phyloP scores from a whole-genome alignment of 2,329 filamentous ascomycete genomes.

The Alternaria infectoria region DNA sequence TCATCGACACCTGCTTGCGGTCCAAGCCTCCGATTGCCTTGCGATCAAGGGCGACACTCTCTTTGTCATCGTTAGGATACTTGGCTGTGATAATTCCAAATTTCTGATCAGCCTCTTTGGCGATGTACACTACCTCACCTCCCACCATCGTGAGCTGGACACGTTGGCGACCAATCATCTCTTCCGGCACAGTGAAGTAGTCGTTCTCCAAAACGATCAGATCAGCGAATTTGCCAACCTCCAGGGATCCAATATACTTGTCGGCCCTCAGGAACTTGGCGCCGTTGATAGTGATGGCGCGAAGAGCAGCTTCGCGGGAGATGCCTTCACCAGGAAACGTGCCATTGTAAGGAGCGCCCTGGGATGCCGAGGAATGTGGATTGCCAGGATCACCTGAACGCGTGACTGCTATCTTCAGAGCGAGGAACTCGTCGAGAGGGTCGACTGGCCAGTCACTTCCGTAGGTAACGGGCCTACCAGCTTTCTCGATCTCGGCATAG shows the following conservation, averaged over 20 bases:
- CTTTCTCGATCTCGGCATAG: constrained; percentile 6
- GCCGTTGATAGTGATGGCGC: constrained; percentile 3
- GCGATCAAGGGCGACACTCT: not conserved
- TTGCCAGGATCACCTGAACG: not conserved
- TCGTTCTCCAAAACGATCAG: constrained; percentile 1
- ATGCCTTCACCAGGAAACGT: constrained; percentile 4
- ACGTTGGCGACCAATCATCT: not conserved
- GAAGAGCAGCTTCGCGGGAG: not conserved
- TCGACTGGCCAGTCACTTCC: constrained; percentile 8
- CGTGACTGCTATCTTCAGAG: constrained; percentile 6
- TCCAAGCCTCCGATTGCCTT: constrained; percentile 6
- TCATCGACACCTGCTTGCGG: not conserved
- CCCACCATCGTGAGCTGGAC: constrained; percentile 1
- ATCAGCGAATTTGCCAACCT: constrained; percentile 3
- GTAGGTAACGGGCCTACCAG: not conserved
- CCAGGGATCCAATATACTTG: constrained; percentile 1
- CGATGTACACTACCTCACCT: constrained; percentile 3
- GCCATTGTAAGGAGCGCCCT: not conserved
- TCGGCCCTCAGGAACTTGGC: not conserved
- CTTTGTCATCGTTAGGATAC: not conserved
- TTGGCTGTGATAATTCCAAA: constrained; percentile 1
- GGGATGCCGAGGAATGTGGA: constrained; percentile 3
- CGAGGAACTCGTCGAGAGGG: constrained; percentile 1
- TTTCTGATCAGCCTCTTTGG: not conserved
- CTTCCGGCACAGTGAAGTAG: constrained; percentile 4